phyloP scores from a whole-genome alignment of 2,329 filamentous ascomycete genomes.

The Coccinonectria pachysandricola region DNA sequence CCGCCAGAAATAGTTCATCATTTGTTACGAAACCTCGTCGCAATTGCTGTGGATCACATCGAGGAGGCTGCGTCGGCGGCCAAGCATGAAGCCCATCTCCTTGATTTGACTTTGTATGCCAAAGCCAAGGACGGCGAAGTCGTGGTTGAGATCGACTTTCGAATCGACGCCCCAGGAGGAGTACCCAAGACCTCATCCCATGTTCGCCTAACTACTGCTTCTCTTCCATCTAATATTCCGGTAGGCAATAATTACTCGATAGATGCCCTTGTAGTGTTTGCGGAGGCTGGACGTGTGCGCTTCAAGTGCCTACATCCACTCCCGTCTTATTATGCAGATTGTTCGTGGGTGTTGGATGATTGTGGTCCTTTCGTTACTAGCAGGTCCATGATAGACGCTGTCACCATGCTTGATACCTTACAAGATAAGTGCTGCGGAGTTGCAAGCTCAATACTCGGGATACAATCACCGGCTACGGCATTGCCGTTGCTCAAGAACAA shows the following conservation, averaged over 20 bases:
- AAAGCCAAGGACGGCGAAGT: background rate
- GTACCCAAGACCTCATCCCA: constrained; percentile 3
- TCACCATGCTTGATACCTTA: constrained; percentile 20
- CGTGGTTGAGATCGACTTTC: constrained; percentile 5
- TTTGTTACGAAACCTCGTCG: constrained; percentile 24
- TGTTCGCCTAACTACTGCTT: constrained; percentile 5
- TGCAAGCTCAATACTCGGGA: constrained; percentile 6
- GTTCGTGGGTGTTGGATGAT: constrained; percentile 26
- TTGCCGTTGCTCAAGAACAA: too few species aligned
- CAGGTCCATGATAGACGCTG: constrained; percentile 29
- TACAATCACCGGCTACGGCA: background rate
- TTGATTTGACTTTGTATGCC: background rate
- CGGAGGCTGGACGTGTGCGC: constrained; percentile 17
- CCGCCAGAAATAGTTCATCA: constrained; percentile 15
- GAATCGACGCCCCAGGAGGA: constrained; percentile 4
- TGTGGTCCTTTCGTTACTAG: constrained; percentile 32
- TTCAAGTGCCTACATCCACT: constrained; percentile 29
- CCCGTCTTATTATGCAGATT: constrained; percentile 25
- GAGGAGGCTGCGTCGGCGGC: constrained; percentile 18
- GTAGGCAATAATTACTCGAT: constrained; percentile 21
- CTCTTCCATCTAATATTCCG: constrained; percentile 1
- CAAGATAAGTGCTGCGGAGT: constrained; percentile 24
- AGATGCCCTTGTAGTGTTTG: constrained; percentile 25
- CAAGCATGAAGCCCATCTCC: background rate
- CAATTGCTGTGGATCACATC: constrained; percentile 30